These are phyloP conservation scores for Penicillium sp. DNA, from an alignment of 2,329 filamentous ascomycete species.

Conservation along the genomic window DNA sequence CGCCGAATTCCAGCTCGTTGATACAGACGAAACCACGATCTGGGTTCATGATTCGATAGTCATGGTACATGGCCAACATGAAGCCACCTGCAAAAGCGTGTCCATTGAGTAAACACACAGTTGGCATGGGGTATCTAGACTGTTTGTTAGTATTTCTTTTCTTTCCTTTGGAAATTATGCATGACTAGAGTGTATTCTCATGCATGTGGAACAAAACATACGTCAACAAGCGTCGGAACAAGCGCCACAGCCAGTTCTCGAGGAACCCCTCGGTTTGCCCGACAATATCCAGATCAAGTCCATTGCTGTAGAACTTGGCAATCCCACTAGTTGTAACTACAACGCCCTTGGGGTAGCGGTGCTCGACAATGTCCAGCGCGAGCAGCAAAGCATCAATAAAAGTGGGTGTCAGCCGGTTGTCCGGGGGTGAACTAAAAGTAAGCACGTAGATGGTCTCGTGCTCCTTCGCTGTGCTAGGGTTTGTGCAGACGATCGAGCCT, in stretches of 20 bases:
- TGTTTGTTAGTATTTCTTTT: not conserved
- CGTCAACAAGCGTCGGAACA: slow-evolving; percentile 65
- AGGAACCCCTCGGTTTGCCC: slow-evolving; percentile 60
- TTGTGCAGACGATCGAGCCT: slow-evolving; percentile 62
- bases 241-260: slow-evolving; percentile 57
- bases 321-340: slow-evolving; percentile 74
- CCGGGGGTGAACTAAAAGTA: slow-evolving; percentile 66
- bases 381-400: slow-evolving; percentile 67
- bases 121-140: slow-evolving; percentile 71
- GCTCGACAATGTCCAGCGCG: slow-evolving; percentile 72
- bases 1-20: slow-evolving; percentile 78
- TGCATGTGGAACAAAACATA: slow-evolving; percentile 24
- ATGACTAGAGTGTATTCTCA: not conserved
- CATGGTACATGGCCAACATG: slow-evolving; percentile 77
- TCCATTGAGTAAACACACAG: slow-evolving; percentile 72
- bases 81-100: slow-evolving; percentile 80
- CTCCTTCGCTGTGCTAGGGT: slow-evolving; percentile 49
- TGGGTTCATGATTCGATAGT: slow-evolving; percentile 76
- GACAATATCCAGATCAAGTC: slow-evolving; percentile 72
- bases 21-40: slow-evolving; percentile 70
- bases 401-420: slow-evolving; percentile 70
- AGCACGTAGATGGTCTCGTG: slow-evolving; percentile 63
- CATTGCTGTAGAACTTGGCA: slow-evolving; percentile 78
- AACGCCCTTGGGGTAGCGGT: slow-evolving; percentile 65
- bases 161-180: not conserved